Base-by-base conservation (phyloP, 768 basidiomycete species). In the Filobasidium floriforme region DNA sequence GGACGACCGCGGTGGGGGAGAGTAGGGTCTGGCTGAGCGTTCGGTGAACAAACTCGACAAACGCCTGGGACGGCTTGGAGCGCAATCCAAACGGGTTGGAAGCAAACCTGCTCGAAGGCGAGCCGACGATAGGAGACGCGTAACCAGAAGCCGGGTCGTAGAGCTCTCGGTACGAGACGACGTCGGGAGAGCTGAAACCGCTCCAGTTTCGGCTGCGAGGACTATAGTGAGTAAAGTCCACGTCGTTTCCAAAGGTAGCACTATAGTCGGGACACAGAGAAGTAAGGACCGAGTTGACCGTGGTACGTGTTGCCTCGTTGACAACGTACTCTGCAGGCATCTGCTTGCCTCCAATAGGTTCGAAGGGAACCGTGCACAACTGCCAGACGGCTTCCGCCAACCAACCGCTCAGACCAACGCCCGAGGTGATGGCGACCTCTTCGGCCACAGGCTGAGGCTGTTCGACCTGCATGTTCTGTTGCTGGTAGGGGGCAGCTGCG, bases 1-100 rank as follows among this genome's bases (percentile, higher is more conserved):
- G 69, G 37, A 72, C 52, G 41, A 72, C 66, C 24, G 66, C 71
- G 37, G 69, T 66, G 3, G 71, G 69, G 26, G 67, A 64, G 54
- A 72, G 65, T 49, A 72, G 57, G 32, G 71, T 72, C 60, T 72
- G 71, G 28, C 69, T 68, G 28, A 72, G 65, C 7, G 71, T 72
- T 51, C 66, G 69, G 62, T 68, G 62, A 60, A 68, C 63, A 59
- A 70, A 72, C 19, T 68, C 65, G 40, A 49, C 52, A 54, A 72
- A 72, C 1, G 67, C 41, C 1, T 59, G 41, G 4, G 71, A 63
- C 18, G 66, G 51, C 10, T 52, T 41, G 15, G 65, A 3, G 24
- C 37, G 32, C 32, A 72, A 62, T 4, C 60, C 54, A 62, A 70
- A 72, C 18, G 71, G 69, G 64, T 72, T 65, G 18, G 28, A 5